These are phyloP conservation scores for Rhodotorula mucilaginosa DNA, from an alignment of 1,284 basidiomycete species.

Conservation along the genomic window DNA sequence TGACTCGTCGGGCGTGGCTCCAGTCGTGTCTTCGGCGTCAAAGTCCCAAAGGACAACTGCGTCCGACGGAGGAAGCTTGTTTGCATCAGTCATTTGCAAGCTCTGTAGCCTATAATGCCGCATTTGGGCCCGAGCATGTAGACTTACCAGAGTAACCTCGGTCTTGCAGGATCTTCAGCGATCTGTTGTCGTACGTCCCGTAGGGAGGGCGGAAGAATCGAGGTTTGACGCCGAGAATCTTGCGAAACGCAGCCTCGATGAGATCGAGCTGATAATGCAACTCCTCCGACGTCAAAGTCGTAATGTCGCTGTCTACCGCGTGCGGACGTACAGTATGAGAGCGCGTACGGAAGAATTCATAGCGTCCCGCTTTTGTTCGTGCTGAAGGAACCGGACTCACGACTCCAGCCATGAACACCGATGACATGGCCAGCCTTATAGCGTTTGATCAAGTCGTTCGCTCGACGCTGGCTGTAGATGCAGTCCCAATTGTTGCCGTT, in stretches of 20 bases:
- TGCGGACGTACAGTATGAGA: constrained; percentile 12
- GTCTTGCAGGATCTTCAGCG: constrained; percentile 39
- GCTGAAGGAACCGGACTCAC: constrained; percentile 8
- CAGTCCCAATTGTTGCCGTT: constrained; percentile 46
- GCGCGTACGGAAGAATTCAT: too few species aligned
- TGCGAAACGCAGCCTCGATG: constrained; percentile 41
- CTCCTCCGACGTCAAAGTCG: constrained; percentile 36
- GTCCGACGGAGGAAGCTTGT: too few species aligned
- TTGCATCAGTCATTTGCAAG: background rate
- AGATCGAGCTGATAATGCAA: constrained; percentile 40
- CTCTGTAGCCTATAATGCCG: background rate
- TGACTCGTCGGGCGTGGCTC: constrained; percentile 15
- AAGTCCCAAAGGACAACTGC: constrained; percentile 42
- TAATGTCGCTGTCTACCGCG: constrained; percentile 40
- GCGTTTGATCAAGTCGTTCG: constrained; percentile 34
- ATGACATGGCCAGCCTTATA: constrained; percentile 46
- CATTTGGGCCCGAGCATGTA: too few species aligned
- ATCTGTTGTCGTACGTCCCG: constrained; percentile 34
- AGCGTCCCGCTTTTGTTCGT: too few species aligned
- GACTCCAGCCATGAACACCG: constrained; percentile 43
- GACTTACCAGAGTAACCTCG: constrained; percentile 42
- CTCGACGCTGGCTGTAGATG: constrained; percentile 41
- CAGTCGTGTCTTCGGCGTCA: constrained; percentile 37
- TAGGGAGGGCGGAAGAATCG: constrained; percentile 41
- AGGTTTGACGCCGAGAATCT: constrained; percentile 47